Base-by-base conservation (phyloP, 2,329 filamentous ascomycete genomes). In the Calonectria hongkongensis region DNA sequence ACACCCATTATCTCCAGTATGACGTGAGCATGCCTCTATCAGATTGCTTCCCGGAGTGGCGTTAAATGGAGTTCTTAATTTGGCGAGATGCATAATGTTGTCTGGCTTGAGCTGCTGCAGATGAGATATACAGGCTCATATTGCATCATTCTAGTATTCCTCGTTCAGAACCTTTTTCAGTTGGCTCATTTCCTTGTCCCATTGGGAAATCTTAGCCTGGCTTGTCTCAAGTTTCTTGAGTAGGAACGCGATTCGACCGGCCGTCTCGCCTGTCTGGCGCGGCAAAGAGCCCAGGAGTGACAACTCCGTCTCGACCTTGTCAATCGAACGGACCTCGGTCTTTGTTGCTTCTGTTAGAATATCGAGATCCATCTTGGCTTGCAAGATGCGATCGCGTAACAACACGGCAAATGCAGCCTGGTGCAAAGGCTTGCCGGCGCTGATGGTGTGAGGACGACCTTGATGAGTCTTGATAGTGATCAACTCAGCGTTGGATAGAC, bases 351-450 rank as follows among this genome's bases (percentile, higher is more conserved):
- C 92, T 0, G 87, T 88, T 27, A 97, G 79, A 21, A 95, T 87
- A 1, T 91, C 90, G 13, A 97, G 86, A 79, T 95, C 93, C 83
- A 98, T 90, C 75, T 92, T 91, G 43, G 94, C 93, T 50, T 89
- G 88, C 50, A 98, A 87, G 0, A 95, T 94, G 8, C 88, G 87
- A 81, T 98, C 96, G 56, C 90, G 85, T 0, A 92, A 89, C 45
- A 98, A 86, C 45, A 90, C 87, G 72, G 89, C 88, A 85, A 98
- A 98, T 0, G 96, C 96, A 1, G 96, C 92, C 71, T 92, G 91
- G 83, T 96, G 97, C 30, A 98, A 93, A 0, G 96, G 96, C 80
- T 94, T 95, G 27, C 95, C 95, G 0, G 95, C 93, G 67, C 89
- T 92, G 82, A 98, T 94, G 39, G 88, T 88, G 70, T 92, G 91